Evolutionary conservation across 2,329 filamentous ascomycete genomes (phyloP).

Genomic region (Ascochyta koolunga): DNA sequence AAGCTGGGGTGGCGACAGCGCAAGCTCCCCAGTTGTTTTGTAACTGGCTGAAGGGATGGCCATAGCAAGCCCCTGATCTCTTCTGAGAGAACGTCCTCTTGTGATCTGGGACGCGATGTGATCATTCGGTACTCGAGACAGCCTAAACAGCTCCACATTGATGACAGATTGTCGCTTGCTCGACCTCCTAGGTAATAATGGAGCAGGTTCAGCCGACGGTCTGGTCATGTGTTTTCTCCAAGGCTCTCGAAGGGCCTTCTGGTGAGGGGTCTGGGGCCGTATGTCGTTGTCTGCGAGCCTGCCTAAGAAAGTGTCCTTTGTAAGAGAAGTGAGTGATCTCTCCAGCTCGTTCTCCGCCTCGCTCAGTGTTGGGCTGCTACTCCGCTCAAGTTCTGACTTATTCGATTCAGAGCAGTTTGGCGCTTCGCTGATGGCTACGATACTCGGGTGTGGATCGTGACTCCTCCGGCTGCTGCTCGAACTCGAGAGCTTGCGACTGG

Average conservation of each 20-base stretch:
- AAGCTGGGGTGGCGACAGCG: constrained; percentile 27
- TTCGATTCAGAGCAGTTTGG: constrained; percentile 28
- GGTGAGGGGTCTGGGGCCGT: constrained; percentile 27
- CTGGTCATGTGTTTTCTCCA: constrained; percentile 14
- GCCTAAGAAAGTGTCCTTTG: constrained; percentile 42
- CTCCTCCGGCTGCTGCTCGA: constrained; percentile 23
- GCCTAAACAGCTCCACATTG: constrained; percentile 22
- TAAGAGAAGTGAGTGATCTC: constrained; percentile 41
- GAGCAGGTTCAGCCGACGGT: constrained; percentile 29
- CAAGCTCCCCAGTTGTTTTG: constrained; percentile 29
- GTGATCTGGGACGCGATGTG: constrained; percentile 42
- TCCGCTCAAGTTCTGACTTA: constrained; percentile 17
- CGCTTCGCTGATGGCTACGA: constrained; percentile 34
- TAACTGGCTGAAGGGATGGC: constrained; percentile 28
- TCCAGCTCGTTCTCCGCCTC: constrained; percentile 52
- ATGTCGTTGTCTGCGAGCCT: constrained; percentile 48
- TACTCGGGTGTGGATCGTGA: constrained; percentile 20
- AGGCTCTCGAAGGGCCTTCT: constrained; percentile 20
- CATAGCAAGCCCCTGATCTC: constrained; percentile 29
- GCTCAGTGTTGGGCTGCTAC: constrained; percentile 53
- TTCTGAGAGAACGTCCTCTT: constrained; percentile 23
- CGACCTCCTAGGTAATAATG: constrained; percentile 50
- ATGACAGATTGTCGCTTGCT: constrained; percentile 47
- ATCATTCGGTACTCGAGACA: constrained; percentile 33
- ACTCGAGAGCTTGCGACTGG: constrained; percentile 31